Evolutionary conservation across 768 basidiomycete genomes (phyloP).

Genomic region (Pholiota microspora): DNA sequence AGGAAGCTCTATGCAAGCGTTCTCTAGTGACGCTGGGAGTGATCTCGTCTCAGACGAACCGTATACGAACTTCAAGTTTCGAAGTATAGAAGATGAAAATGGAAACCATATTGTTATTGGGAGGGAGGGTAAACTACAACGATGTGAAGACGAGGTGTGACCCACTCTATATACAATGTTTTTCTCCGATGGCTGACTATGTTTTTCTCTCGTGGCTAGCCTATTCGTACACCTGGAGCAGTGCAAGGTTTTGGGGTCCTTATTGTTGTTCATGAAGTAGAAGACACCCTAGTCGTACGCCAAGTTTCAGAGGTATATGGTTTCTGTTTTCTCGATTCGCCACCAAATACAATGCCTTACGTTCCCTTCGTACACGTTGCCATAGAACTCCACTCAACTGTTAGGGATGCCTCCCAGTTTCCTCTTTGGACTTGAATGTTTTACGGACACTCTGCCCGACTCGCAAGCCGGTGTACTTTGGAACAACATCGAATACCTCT

Average conservation of each 20-base stretch:
- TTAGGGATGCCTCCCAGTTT: slow-evolving; percentile 69
- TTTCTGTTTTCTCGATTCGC: not conserved
- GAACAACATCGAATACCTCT: slow-evolving; percentile 71
- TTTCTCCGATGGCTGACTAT: no score
- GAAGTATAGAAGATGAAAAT: slow-evolving; percentile 59
- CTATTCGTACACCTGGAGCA: slow-evolving; percentile 79
- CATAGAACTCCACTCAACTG: slow-evolving; percentile 70
- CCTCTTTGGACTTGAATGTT: slow-evolving; percentile 71
- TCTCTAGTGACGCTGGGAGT: slow-evolving; percentile 9
- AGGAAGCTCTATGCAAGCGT: slow-evolving; percentile 6
- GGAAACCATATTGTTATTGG: slow-evolving; percentile 73
- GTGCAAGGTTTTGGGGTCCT: slow-evolving; percentile 84
- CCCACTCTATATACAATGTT: not conserved
- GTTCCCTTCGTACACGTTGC: not conserved
- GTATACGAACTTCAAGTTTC: slow-evolving; percentile 60
- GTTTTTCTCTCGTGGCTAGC: slow-evolving; percentile 49
- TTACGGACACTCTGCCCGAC: slow-evolving; percentile 67
- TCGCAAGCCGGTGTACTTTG: slow-evolving; percentile 64
- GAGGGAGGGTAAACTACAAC: slow-evolving; percentile 58
- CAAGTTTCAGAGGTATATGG: slow-evolving; percentile 77
- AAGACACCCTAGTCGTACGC: slow-evolving; percentile 57
- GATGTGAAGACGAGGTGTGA: slow-evolving; percentile 75
- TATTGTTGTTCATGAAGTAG: slow-evolving; percentile 62
- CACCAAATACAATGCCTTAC: slow-evolving; percentile 2
- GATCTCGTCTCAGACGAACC: slow-evolving; percentile 23